These are phyloP conservation scores for Parastagonospora nodorum DNA, from an alignment of 2,329 filamentous ascomycete species.

Conservation along the genomic window DNA sequence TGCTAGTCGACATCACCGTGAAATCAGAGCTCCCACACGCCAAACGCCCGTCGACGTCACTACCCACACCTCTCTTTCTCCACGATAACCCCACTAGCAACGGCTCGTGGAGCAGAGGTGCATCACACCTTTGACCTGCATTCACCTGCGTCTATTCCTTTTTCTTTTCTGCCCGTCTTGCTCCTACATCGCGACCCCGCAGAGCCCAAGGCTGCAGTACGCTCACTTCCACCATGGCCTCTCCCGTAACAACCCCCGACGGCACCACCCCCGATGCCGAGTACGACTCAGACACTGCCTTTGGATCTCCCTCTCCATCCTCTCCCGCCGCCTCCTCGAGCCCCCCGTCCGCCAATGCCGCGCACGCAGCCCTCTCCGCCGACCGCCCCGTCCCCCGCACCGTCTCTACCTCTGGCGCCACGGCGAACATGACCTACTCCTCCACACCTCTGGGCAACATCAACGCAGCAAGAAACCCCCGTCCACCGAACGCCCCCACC, in stretches of 20 bases:
- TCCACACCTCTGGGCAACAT: conserved; percentile 83
- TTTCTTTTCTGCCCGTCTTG: conserved; percentile 4
- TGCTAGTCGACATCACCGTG: conserved; percentile 13
- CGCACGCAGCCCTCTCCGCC: conserved; percentile 26
- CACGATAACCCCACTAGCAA: conserved; percentile 22
- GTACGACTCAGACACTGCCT: conserved; percentile 37
- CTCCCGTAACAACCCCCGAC: conserved; percentile 36
- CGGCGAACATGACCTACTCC: conserved; percentile 70
- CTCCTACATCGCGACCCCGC: conserved; percentile 19
- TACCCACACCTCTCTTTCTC: conserved; percentile 13
- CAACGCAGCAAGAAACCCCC: conserved; percentile 67
- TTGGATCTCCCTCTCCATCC: conserved; percentile 39
- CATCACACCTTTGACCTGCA: conserved; percentile 11
- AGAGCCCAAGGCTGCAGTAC: conserved; percentile 14
- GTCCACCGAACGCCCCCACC: conserved; percentile 45
- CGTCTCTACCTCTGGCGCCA: conserved; percentile 58
- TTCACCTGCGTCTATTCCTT: conserved; percentile 11
- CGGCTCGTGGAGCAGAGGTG: conserved; percentile 17
- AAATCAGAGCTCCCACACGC: conserved; percentile 10
- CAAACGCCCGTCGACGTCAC: conserved; percentile 20
- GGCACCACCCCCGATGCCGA: conserved; percentile 30
- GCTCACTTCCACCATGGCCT: conserved; percentile 31
- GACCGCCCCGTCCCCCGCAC: conserved; percentile 62
- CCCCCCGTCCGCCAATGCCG: conserved; percentile 16
- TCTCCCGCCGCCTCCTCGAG: conserved; percentile 33